Conservation (phyloP, 768 basidiomycete species). For the Suillus clintonianus region DNA sequence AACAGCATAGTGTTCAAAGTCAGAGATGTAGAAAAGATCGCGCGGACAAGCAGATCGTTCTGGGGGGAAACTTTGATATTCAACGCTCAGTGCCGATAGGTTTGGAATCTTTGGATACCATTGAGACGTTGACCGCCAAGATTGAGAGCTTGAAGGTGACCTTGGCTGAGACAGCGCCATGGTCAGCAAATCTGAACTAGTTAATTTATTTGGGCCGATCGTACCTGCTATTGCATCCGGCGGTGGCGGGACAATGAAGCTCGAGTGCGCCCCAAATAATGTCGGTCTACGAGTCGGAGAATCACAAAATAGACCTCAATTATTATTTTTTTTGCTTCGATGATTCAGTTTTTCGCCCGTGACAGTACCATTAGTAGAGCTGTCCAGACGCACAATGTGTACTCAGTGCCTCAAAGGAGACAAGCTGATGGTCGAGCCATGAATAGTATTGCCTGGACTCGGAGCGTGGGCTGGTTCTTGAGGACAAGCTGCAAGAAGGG, state of each 20-base stretch:
- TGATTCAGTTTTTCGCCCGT: background rate
- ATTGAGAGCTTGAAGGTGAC: background rate
- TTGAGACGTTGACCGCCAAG: constrained; percentile 5
- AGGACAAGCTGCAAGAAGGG: no score
- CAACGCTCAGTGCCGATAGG: no score
- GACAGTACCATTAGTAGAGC: background rate
- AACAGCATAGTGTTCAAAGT: background rate
- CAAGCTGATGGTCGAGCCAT: background rate
- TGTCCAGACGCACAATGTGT: background rate
- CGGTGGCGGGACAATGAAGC: background rate
- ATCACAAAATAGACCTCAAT: background rate
- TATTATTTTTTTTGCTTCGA: no score
- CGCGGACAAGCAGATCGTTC: no score
- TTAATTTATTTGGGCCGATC: background rate
- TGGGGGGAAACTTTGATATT: no score
- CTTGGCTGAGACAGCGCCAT: constrained; percentile 1
- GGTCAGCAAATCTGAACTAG: constrained; percentile 12
- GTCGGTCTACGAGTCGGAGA: background rate
- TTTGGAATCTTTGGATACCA: constrained; percentile 13
- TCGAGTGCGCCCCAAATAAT: background rate
- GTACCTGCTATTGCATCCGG: background rate
- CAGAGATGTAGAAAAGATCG: no score
- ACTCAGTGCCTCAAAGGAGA: background rate
- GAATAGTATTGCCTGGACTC: background rate
- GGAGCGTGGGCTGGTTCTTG: background rate